phyloP scores from a whole-genome alignment of 2,329 filamentous ascomycete genomes.

The Talaromyces islandicus region DNA sequence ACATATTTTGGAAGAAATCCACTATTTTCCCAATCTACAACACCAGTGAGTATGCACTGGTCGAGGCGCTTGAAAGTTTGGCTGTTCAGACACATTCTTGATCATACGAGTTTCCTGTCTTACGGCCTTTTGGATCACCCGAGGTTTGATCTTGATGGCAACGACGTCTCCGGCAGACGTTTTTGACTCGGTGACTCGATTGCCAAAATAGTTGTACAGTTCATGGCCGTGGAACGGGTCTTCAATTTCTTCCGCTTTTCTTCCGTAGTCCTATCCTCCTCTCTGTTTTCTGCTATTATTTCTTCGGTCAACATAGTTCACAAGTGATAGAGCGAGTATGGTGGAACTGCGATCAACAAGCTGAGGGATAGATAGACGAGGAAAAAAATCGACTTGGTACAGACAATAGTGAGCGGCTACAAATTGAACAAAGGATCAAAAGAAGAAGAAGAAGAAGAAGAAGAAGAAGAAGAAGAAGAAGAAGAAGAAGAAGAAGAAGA shows the following conservation, averaged over 20 bases:
- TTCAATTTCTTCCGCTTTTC: background rate
- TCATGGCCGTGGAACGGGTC: slow-evolving; percentile 5
- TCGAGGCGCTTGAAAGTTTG: background rate
- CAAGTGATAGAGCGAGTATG: background rate
- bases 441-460: too few relatives aligned
- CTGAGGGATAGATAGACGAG: too few relatives aligned
- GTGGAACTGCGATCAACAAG: background rate
- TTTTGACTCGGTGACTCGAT: slow-evolving; percentile 7
- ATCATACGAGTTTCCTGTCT: background rate
- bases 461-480: too few relatives aligned
- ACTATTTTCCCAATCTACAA: slow-evolving; percentile 12
- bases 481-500: too few relatives aligned
- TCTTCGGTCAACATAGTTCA: background rate
- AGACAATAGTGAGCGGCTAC: too few relatives aligned
- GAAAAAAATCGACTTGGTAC: too few relatives aligned
- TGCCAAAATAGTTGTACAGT: slow-evolving; percentile 3
- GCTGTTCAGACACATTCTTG: background rate
- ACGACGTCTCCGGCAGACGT: background rate
- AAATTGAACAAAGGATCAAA: too few relatives aligned
- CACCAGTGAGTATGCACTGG: slow-evolving; percentile 8
- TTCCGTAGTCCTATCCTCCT: background rate
- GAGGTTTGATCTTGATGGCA: background rate
- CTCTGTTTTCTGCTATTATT: background rate
- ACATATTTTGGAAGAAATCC: slow-evolving; percentile 11
- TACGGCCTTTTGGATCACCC: background rate